Evolutionary conservation across 768 basidiomycete genomes (phyloP).

Genomic region (Phylloporus arenicola): DNA sequence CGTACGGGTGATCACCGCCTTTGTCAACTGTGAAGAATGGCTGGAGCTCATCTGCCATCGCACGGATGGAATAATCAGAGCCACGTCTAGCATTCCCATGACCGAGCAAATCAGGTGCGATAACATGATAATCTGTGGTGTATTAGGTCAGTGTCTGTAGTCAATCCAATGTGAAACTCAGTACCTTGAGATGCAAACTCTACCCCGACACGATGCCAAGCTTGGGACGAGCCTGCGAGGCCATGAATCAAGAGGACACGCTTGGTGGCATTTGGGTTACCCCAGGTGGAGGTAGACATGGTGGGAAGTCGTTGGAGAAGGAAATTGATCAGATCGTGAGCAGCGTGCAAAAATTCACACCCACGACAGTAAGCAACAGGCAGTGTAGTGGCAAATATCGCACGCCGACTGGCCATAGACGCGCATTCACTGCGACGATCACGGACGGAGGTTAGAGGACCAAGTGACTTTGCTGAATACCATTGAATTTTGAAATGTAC

Average conservation of each 20-base stretch:
- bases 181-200: slow-evolving; percentile 16
- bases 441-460: no score
- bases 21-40: slow-evolving; percentile 4
- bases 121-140: slow-evolving; percentile 20
- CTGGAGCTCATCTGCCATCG: slow-evolving; percentile 6
- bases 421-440: no score
- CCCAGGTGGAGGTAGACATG: slow-evolving; percentile 17
- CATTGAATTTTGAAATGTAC: no score
- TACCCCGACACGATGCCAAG: slow-evolving; percentile 13
- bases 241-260: slow-evolving; percentile 20
- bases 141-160: neutral
- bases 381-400: no score
- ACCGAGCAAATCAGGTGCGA: slow-evolving; percentile 20
- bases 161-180: neutral
- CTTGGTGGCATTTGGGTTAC: slow-evolving; percentile 15
- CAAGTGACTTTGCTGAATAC: no score
- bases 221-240: slow-evolving; percentile 9
- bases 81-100: slow-evolving; percentile 11
- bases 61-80: neutral
- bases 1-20: neutral
- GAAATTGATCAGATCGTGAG: neutral
- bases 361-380: no score
- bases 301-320: neutral
- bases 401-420: no score
- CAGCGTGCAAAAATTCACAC: no score